Conservation (phyloP, 2,329 filamentous ascomycete genomes). For the Fusarium sp. region DNA sequence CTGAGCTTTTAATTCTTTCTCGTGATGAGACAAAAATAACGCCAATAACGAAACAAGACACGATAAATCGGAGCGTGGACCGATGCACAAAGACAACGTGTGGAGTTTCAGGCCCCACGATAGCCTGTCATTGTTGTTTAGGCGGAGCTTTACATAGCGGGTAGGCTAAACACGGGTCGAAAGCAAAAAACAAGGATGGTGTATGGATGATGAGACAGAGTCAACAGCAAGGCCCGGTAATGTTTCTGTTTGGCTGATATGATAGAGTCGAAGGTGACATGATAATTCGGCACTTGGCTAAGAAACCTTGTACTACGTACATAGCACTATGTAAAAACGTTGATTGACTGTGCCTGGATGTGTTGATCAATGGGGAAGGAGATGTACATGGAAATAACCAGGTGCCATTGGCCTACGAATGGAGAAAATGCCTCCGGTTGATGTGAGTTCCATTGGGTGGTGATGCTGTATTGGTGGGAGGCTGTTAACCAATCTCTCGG, state of each 20-base stretch:
- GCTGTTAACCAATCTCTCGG: slow-evolving; percentile 4
- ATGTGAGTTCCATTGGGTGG: background rate
- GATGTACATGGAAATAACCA: slow-evolving; percentile 1
- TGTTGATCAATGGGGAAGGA: slow-evolving; percentile 29
- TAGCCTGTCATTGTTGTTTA: slow-evolving; percentile 25
- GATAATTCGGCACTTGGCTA: background rate
- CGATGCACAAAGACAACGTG: slow-evolving; percentile 20
- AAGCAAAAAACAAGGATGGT: slow-evolving; percentile 33
- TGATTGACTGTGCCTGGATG: slow-evolving; percentile 1
- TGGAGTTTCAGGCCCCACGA: slow-evolving; percentile 28
- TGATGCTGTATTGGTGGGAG: background rate
- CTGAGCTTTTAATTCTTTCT: background rate
- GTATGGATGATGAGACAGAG: slow-evolving; percentile 22
- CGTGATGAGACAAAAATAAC: slow-evolving; percentile 1
- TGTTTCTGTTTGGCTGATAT: slow-evolving; percentile 5
- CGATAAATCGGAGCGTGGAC: slow-evolving; percentile 24
- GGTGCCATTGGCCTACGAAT: background rate
- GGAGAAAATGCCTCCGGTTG: slow-evolving; percentile 20
- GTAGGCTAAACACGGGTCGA: slow-evolving; percentile 43
- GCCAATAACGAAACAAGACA: slow-evolving; percentile 11
- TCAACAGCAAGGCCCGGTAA: background rate
- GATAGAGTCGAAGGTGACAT: background rate
- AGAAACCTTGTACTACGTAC: background rate
- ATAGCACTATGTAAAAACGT: background rate
- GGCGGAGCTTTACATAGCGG: slow-evolving; percentile 38